These are phyloP conservation scores for Ascochyta fabae DNA, from an alignment of 2,329 filamentous ascomycete species.

Conservation along the genomic window DNA sequence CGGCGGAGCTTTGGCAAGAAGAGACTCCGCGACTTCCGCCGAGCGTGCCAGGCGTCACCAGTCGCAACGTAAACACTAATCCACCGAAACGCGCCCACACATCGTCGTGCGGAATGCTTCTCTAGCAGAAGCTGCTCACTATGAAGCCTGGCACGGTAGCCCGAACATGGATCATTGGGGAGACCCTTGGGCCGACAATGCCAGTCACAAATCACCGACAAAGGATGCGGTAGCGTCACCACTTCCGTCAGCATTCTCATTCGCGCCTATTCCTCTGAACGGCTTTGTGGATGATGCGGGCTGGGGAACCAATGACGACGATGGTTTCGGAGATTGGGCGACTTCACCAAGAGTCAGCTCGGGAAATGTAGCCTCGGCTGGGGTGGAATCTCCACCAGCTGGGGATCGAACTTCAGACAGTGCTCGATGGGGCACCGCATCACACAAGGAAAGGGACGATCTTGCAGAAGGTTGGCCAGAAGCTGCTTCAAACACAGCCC, in stretches of 20 bases:
- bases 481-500: conserved; percentile 11
- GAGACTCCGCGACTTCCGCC: conserved; percentile 1
- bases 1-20: conserved; percentile 1
- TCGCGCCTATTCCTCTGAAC: conserved; percentile 31
- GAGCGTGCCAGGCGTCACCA: conserved; percentile 1
- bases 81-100: not conserved
- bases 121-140: conserved; percentile 39
- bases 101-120: conserved; percentile 36
- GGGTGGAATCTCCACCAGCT: not conserved
- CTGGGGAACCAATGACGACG: conserved; percentile 42
- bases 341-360: conserved; percentile 16
- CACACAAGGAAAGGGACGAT: conserved; percentile 1
- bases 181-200: conserved; percentile 51
- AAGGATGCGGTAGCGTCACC: conserved; percentile 35
- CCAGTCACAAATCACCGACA: conserved; percentile 28
- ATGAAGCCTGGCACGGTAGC: conserved; percentile 42
- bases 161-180: conserved; percentile 51
- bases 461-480: conserved; percentile 21
- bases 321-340: conserved; percentile 41
- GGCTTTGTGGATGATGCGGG: conserved; percentile 47
- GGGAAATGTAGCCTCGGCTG: conserved; percentile 1
- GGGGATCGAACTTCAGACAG: conserved; percentile 1
- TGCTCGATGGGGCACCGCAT: conserved; percentile 14
- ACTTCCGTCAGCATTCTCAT: conserved; percentile 20
- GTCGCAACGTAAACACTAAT: conserved; percentile 10